Conservation (phyloP, 768 basidiomycete genomes). For the Rhizopogon salebrosus region DNA sequence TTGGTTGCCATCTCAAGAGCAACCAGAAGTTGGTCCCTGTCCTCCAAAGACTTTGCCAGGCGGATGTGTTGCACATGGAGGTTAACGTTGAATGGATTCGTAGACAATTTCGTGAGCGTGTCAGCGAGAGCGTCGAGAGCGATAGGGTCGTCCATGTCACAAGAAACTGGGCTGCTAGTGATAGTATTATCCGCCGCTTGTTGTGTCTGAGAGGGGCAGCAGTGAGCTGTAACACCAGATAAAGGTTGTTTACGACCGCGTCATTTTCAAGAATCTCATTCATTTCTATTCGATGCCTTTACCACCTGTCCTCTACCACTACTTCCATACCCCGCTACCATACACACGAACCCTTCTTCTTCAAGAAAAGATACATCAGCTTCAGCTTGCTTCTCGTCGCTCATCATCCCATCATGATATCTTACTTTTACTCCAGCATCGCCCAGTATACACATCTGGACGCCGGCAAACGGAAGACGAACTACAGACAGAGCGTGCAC, state of each 20-base stretch:
- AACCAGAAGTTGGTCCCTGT: slow-evolving; percentile 52
- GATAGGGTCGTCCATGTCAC: slow-evolving; percentile 50
- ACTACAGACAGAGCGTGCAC: slow-evolving; percentile 51
- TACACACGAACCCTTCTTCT: slow-evolving; percentile 64
- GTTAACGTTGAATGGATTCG: slow-evolving; percentile 54
- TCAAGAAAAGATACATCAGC: slow-evolving; percentile 64
- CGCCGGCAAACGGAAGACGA: slow-evolving; percentile 70
- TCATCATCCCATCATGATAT: slow-evolving; percentile 49
- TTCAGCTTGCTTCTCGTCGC: slow-evolving; percentile 56
- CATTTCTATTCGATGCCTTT: slow-evolving; percentile 21
- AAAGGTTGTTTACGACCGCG: neutral
- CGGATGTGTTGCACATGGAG: slow-evolving; percentile 66
- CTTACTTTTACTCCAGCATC: slow-evolving; percentile 80
- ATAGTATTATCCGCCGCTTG: slow-evolving; percentile 29
- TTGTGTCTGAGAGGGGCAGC: slow-evolving; percentile 44
- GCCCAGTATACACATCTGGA: slow-evolving; percentile 94
- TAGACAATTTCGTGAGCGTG: slow-evolving; percentile 52
- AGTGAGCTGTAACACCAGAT: neutral
- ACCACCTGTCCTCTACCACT: slow-evolving; percentile 71
- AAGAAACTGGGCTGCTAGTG: neutral
- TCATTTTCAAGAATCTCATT: too few relatives aligned
- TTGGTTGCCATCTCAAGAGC: slow-evolving; percentile 66
- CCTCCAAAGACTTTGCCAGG: slow-evolving; percentile 49
- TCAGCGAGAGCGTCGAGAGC: slow-evolving; percentile 61
- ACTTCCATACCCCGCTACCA: slow-evolving; percentile 73